Evolutionary conservation across 2,329 filamentous ascomycete species (phyloP), one percentile per base, ranked within the genome.

Genomic region (Fusarium udum): DNA sequence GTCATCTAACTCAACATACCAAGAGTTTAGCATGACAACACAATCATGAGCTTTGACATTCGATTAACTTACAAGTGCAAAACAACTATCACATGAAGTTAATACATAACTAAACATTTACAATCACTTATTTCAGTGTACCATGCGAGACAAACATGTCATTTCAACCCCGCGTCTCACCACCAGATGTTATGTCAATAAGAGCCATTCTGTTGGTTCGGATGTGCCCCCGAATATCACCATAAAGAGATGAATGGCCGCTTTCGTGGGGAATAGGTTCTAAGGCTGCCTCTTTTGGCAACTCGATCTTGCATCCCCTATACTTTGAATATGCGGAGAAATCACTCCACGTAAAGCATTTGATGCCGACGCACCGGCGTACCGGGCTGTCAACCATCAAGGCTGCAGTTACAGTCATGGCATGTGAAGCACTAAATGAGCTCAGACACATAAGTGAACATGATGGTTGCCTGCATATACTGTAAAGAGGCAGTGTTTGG

Each of bases 281-380:
- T 43, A 31, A 34, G 42, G 40, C 34, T 61, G 24, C 61, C 55
- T 69, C 60, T 57, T 70, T 48, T 36, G 58, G 60, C 39, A 65
- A 46, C 39, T 66, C 62, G 42, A 60, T 64, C 62, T 68, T 57
- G 66, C 65, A 74, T 66, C 57, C 63, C 69, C 67, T 64, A 51
- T 68, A 20, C 22, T 34, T 46, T 55, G 34, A 40, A 64, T 42
- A 56, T 66, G 64, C 66, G 59, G 51, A 72, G 36, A 67, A 64
- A 52, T 46, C 66, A 57, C 64, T 58, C 61, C 74, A 67, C 24
- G 62, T 60, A 61, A 57, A 61, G 53, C 42, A 61, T 62, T 42
- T 67, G 63, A 55, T 49, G 52, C 64, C 53, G 42, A 58, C 61
- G 64, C 66, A 24, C 61, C 64, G 62, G 49, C 40, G 52, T 49